Percentiles rank a stretch among this genome's conserved stretches.
These are phyloP conservation scores for Pichia sp. DNA, from an alignment of 1,139 yeast species.

Conservation along the genomic window DNA sequence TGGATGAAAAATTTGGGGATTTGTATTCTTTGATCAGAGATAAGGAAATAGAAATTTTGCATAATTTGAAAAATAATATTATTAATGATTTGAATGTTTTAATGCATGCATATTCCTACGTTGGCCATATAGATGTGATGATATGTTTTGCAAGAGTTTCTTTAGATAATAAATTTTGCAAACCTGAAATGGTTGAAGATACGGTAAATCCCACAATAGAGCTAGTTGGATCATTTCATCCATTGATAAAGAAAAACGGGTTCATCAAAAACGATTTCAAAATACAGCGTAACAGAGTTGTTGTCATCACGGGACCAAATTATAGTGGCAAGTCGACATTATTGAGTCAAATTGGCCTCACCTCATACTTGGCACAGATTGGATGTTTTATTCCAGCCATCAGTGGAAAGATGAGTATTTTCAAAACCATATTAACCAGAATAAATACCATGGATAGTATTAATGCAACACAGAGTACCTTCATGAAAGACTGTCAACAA, in stretches of 20 bases:
- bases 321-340: conserved; percentile 52
- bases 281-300: conserved; percentile 38
- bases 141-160: conserved; percentile 39
- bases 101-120: conserved; percentile 20
- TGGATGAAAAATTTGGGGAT: conserved; percentile 43
- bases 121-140: conserved; percentile 41
- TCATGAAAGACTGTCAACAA: conserved; percentile 45
- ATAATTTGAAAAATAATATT: conserved; percentile 38
- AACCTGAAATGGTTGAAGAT: conserved; percentile 37
- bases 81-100: conserved; percentile 21
- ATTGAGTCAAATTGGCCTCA: conserved; percentile 43
- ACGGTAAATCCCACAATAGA: conserved; percentile 17
- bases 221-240: conserved; percentile 36
- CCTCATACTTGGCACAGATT: conserved; percentile 44
- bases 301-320: conserved; percentile 50
- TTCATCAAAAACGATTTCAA: conserved; percentile 25
- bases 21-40: conserved; percentile 40
- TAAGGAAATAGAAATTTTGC: conserved; percentile 41
- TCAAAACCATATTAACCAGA: conserved; percentile 37
- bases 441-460: conserved; percentile 40
- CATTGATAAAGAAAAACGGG: conserved; percentile 37
- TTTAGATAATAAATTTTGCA: conserved; percentile 31
- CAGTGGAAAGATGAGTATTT: conserved; percentile 41
- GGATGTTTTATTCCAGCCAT: conserved; percentile 50
- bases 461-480: conserved; percentile 43